Conservation (phyloP, 1,139 yeast species). For the Spathaspora jeffriesii region DNA sequence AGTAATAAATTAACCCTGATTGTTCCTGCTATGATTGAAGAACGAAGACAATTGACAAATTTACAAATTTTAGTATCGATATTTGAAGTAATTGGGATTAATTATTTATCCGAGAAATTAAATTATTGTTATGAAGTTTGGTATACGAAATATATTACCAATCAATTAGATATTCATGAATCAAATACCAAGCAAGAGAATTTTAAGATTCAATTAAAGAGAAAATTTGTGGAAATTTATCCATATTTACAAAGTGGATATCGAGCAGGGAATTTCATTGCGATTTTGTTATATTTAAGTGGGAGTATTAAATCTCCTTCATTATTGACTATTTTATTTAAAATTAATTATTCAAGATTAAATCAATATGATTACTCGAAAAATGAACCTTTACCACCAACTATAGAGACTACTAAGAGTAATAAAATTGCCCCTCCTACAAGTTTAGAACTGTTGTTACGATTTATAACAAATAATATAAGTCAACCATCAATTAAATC, state of each 20-base stretch:
- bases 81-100: constrained; percentile 62
- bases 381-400: constrained; percentile 35
- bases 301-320: constrained; percentile 69
- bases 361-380: constrained; percentile 60
- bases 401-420: constrained; percentile 15
- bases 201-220: constrained; percentile 31
- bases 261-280: constrained; percentile 54
- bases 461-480: constrained; percentile 27
- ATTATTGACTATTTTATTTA: constrained; percentile 59
- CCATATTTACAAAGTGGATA: constrained; percentile 57
- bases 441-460: constrained; percentile 43
- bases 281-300: constrained; percentile 67
- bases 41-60: constrained; percentile 52
- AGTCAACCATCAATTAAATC: constrained; percentile 42
- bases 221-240: constrained; percentile 55
- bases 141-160: constrained; percentile 58
- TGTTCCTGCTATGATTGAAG: constrained; percentile 54
- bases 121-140: constrained; percentile 66
- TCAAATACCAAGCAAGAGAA: constrained; percentile 30
- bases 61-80: constrained; percentile 62
- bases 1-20: constrained; percentile 36
- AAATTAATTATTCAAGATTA: constrained; percentile 71
- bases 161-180: constrained; percentile 37
- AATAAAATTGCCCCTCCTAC: constrained; percentile 53
- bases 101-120: constrained; percentile 71